Percentiles rank a stretch among this genome's conserved stretches.
These are phyloP conservation scores for Anastatica hierochuntica DNA, from an alignment of 345 rosid genomes.

Conservation along the genomic window DNA sequence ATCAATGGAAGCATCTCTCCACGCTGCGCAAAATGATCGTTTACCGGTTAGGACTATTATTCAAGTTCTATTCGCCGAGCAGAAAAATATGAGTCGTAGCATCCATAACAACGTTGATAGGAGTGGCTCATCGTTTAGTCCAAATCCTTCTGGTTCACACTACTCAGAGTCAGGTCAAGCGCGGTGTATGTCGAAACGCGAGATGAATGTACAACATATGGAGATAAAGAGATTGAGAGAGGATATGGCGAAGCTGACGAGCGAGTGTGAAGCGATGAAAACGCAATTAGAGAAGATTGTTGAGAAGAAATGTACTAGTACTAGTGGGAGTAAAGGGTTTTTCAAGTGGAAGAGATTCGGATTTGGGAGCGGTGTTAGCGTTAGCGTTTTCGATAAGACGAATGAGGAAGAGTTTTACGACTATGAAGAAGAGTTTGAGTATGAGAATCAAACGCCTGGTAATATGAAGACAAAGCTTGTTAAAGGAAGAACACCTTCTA, in stretches of 20 bases:
- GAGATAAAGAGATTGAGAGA: constrained; percentile 63
- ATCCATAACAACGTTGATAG: constrained; percentile 38
- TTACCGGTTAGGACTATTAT: constrained; percentile 73
- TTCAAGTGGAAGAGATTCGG: constrained; percentile 72
- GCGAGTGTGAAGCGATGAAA: constrained; percentile 47
- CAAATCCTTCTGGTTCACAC: constrained; percentile 22
- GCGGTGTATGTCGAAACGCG: constrained; percentile 66
- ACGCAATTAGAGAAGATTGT: constrained; percentile 49
- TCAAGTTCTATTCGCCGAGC: constrained; percentile 69
- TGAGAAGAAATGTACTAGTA: constrained; percentile 57
- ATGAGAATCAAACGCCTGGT: constrained; percentile 44
- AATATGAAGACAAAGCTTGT: constrained; percentile 50
- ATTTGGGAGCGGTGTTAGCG: constrained; percentile 22
- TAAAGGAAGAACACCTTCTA: constrained; percentile 43
- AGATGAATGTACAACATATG: constrained; percentile 38
- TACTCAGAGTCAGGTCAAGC: constrained; percentile 28
- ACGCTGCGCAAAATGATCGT: constrained; percentile 77
- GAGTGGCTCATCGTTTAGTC: constrained; percentile 53
- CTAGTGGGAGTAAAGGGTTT: constrained; percentile 56
- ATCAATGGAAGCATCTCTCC: constrained; percentile 68
- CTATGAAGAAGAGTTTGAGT: constrained; percentile 19
- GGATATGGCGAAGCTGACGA: constrained; percentile 52
- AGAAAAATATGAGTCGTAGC: constrained; percentile 41
- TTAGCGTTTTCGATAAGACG: constrained; percentile 30
- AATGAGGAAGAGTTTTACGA: not conserved